Base-by-base conservation (phyloP, 2,329 filamentous ascomycete genomes). In the Pseudopithomyces maydicus region DNA sequence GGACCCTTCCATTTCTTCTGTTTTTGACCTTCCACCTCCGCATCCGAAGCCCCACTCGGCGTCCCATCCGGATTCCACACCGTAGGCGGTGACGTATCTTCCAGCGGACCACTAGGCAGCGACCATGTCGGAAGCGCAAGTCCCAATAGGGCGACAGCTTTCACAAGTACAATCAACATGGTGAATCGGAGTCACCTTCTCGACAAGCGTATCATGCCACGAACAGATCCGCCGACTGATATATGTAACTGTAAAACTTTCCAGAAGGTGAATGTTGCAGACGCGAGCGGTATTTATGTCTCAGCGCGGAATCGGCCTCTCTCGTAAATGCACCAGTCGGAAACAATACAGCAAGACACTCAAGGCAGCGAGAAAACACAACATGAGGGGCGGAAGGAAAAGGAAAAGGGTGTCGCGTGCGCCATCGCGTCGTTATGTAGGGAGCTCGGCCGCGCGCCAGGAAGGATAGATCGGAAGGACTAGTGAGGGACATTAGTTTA, bases 1-100 rank as follows among this genome's bases (percentile, higher is more conserved):
- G 57, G 53, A 54, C 65, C 63, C 12, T 62, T 62, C 19, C 45
- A 36, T 23, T 36, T 17, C 20, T 35, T 51, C 53, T n/a, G n/a
- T n/a, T n/a, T n/a, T n/a, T n/a, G n/a, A n/a, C n/a, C n/a, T 26
- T 57, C 56, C 54, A 54, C 22, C 63, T 61, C 14, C 44, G 17
- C 14, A 23, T 48, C 38, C 54, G 58, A 14, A 54, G 48, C 10
- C n/a, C n/a, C 38, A 2, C 17, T 17, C 6, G 11, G n/a, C 12
- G 22, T 36, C 20, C 41, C 48, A 8, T 52, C 47, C 15, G 22
- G 11, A 35, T 45, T 46, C 26, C 38, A 46, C 1, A 46, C 22
- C 4, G 42, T 51, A 6, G 54, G 48, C 7, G 33, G 26, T 8
- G 26, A 5, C 26, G 26, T 29, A 29, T 8, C 8, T 29, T 29